phyloP scores from a whole-genome alignment of 192 early-diverging fungal species.

The Podila minutissima region DNA sequence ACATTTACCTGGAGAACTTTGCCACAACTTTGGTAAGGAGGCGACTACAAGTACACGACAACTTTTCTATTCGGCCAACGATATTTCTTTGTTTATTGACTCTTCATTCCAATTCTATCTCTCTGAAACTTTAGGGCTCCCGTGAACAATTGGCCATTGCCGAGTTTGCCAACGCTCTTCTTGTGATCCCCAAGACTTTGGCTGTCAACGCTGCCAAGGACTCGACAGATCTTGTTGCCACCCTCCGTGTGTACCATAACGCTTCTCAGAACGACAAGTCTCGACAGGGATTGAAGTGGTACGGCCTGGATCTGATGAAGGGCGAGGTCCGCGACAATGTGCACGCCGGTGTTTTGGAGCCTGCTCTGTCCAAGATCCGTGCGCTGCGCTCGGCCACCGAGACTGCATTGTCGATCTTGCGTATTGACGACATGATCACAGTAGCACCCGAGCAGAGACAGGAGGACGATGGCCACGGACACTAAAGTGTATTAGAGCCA shows the following conservation, averaged over 20 bases:
- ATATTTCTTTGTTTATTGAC: neutral
- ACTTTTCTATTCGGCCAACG: neutral
- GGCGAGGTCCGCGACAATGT: constrained; percentile 95
- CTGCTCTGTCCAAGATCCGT: constrained; percentile 98
- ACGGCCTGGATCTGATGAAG: constrained; percentile 93
- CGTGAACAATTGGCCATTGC: constrained; percentile 99
- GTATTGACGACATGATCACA: constrained; percentile 96
- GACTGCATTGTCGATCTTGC: constrained; percentile 96
- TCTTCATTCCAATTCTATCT: constrained; percentile 4
- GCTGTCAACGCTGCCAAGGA: constrained; percentile 99
- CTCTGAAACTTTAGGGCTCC: constrained; percentile 71
- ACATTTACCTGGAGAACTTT: constrained; percentile 98
- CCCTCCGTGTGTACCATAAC: constrained; percentile 95
- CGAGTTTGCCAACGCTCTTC: constrained; percentile 94
- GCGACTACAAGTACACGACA: neutral
- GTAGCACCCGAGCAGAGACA: constrained; percentile 60
- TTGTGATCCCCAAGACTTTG: constrained; percentile 97
- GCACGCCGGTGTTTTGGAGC: constrained; percentile 94
- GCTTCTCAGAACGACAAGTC: constrained; percentile 87
- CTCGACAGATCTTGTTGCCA: constrained; percentile 96
- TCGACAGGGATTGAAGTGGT: constrained; percentile 84
- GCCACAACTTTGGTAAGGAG: constrained; percentile 87
- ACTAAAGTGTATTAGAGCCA: constrained; percentile 29
- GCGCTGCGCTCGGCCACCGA: constrained; percentile 98
- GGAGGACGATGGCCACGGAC: constrained; percentile 64